Evolutionary conservation across 192 early-diverging fungal genomes (phyloP), one percentile per base, ranked within the genome.

Genomic region (Podila epigama): DNA sequence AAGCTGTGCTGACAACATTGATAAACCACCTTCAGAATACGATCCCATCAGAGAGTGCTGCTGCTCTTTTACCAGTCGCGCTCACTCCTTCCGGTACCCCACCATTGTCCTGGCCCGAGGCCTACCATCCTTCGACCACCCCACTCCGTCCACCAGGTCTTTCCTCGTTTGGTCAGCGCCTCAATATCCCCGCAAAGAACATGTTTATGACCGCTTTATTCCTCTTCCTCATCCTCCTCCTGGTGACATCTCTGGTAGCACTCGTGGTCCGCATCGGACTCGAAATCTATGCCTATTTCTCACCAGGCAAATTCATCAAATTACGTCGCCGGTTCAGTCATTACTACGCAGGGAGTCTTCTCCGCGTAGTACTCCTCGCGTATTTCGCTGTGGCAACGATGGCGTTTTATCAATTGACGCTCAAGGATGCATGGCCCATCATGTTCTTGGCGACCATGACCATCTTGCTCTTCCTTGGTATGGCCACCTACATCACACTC

Each of bases 141-240:
- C 25, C 36, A 5, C 40, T 73, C n/a, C 11, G 27, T 8, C 50
- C 55, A 37, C 54, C 55, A 5, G 77, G 77, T 25, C 40, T 79
- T 12, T n/a, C 51, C 10, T 60, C 78, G 1, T 72, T 68, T 34
- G 78, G 69, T 22, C 52, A 80, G n/a, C 56, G 64, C 0, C 69
- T 71, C 41, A 11, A 67, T 34, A 71, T 80, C 54, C 78, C 78
- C 3, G 36, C 69, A 52, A 55, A 72, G n/a, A 71, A 80, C 29
- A 37, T 80, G 68, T 80, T 80, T 32, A 70, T 80, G 66, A 80
- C 68, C 32, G 60, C 69, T 5, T 40, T 80, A 1, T 63, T 80
- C 27, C 59, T 71, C 7, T 71, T 80, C 22, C 29, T 71, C 11
- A 39, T 80, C 35, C 55, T 80, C 12, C 57, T 80, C 35, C 28